A percentile compares a stretch with the other conserved stretches of the same genome.
Evolutionary conservation across 1,139 yeast genomes (phyloP).

Genomic region (Tardiomyces blankii): DNA sequence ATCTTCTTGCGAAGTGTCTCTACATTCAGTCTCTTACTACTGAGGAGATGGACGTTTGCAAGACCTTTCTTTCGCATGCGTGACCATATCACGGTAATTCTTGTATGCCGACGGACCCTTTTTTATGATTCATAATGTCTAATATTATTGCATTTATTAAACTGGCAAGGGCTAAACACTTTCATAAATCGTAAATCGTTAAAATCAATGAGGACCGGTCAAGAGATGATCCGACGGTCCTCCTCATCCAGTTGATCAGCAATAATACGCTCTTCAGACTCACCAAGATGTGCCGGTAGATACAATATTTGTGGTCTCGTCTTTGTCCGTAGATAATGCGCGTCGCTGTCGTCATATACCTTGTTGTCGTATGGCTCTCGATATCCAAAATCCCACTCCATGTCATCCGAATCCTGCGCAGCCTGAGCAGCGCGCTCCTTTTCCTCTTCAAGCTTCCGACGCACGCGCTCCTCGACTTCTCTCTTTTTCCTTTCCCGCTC

Average conservation of each 20-base stretch:
- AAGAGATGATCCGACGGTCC: no score
- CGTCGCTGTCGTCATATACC: background rate
- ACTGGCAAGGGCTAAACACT: no score
- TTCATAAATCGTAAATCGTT: no score
- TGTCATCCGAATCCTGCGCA: background rate
- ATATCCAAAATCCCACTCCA: background rate
- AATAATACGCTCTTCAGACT: background rate
- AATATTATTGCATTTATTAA: no score
- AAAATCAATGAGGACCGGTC: no score
- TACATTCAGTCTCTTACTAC: constrained; percentile 69
- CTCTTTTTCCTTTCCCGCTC: background rate
- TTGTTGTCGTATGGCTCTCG: background rate
- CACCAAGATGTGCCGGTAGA: background rate
- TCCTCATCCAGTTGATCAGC: background rate
- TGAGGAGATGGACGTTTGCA: constrained; percentile 50
- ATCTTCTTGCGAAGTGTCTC: constrained; percentile 68
- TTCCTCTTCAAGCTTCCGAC: background rate
- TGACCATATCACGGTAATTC: background rate
- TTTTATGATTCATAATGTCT: no score
- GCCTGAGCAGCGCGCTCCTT: background rate
- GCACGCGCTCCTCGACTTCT: background rate
- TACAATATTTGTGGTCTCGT: background rate
- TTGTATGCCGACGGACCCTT: no score
- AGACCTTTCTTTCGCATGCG: background rate
- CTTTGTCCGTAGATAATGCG: background rate